Conservation (phyloP, 495 filamentous ascomycete genomes). For the Aspergillus baeticus region DNA sequence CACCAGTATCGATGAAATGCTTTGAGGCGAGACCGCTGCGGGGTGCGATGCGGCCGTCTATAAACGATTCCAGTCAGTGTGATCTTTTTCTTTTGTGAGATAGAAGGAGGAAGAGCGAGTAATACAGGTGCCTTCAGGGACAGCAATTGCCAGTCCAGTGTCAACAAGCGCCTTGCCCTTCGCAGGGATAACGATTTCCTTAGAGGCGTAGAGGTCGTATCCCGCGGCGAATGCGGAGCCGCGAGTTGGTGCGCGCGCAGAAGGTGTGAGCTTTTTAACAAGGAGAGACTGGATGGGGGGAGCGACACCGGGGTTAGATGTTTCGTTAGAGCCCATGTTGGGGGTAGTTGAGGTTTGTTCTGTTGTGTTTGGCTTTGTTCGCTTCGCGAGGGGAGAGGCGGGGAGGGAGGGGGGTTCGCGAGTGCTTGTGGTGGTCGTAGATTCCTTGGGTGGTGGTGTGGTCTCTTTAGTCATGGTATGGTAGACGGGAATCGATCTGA, state of each 20-base stretch:
- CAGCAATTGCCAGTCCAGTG: slow-evolving; percentile 85
- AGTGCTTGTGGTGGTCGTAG: slow-evolving; percentile 19
- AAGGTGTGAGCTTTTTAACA: slow-evolving; percentile 79
- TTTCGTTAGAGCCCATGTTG: slow-evolving; percentile 35
- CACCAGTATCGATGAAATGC: slow-evolving; percentile 91
- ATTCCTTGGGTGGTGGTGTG: slow-evolving; percentile 34
- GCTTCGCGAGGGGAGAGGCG: slow-evolving; percentile 64
- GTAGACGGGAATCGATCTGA: not conserved
- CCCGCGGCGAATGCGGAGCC: slow-evolving; percentile 89
- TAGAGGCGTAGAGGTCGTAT: slow-evolving; percentile 84
- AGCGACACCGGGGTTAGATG: not conserved
- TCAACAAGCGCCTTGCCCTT: slow-evolving; percentile 84
- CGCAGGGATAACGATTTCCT: slow-evolving; percentile 70
- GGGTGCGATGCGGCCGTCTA: slow-evolving; percentile 89
- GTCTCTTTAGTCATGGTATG: slow-evolving; percentile 55
- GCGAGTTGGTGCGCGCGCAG: slow-evolving; percentile 75
- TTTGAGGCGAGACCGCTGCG: slow-evolving; percentile 89
- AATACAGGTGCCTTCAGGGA: slow-evolving; percentile 84
- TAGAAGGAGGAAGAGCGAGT: slow-evolving; percentile 11
- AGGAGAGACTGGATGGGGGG: slow-evolving; percentile 58
- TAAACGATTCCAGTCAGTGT: not conserved
- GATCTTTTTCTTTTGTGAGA: not conserved
- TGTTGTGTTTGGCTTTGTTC: slow-evolving; percentile 47
- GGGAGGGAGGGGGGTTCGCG: slow-evolving; percentile 58
- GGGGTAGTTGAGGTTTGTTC: slow-evolving; percentile 27